Evolutionary conservation across 1,139 yeast genomes (phyloP).

Genomic region (Candida glucosophila): DNA sequence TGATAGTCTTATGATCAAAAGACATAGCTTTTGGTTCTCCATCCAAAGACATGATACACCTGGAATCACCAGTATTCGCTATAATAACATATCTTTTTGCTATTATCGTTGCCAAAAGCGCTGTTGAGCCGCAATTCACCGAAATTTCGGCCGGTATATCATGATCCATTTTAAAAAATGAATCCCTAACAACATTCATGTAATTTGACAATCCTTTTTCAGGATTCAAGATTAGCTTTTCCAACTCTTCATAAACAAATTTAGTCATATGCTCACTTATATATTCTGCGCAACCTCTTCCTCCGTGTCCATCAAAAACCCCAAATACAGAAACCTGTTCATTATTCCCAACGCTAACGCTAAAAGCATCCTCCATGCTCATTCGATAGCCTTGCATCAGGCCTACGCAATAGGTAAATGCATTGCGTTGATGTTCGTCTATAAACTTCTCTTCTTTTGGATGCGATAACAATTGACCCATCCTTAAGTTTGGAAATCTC

Average conservation of each 20-base stretch:
- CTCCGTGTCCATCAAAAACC: conserved; percentile 81
- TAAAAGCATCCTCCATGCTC: conserved; percentile 74
- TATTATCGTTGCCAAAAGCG: conserved; percentile 46
- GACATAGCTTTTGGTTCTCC: conserved; percentile 51
- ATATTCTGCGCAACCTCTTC: conserved; percentile 49
- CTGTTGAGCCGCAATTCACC: conserved; percentile 61
- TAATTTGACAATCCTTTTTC: conserved; percentile 7
- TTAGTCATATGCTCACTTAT: conserved; percentile 39
- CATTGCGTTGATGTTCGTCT: conserved; percentile 31
- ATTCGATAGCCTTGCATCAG: conserved; percentile 75
- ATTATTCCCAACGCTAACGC: conserved; percentile 33
- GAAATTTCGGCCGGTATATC: conserved; percentile 36
- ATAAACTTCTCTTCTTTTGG: conserved; percentile 66
- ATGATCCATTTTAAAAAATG: conserved; percentile 51
- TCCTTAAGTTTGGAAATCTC: too few relatives aligned
- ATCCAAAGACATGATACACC: conserved; percentile 49
- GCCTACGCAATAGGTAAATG: conserved; percentile 54
- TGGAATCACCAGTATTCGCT: conserved; percentile 70
- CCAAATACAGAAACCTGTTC: conserved; percentile 53
- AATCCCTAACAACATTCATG: conserved; percentile 36
- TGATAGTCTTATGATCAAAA: conserved; percentile 70
- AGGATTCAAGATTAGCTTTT: conserved; percentile 5
- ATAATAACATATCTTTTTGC: conserved; percentile 42
- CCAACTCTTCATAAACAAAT: conserved; percentile 21
- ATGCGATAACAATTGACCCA: conserved; percentile 75